Base-by-base conservation (phyloP, 768 basidiomycete genomes). In the Podaxis sp. region DNA sequence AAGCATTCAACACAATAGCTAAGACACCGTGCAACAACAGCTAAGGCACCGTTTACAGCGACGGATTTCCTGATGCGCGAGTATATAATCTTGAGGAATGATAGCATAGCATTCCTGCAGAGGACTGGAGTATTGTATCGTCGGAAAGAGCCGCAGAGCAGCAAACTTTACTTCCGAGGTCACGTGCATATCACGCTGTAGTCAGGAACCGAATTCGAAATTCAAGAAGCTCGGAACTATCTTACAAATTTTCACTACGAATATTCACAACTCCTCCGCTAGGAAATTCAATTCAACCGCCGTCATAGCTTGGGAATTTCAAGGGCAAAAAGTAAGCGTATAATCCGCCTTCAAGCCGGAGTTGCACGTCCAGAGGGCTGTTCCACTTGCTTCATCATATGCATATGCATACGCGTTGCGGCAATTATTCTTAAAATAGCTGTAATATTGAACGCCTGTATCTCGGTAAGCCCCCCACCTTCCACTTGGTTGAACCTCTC, bases 291-390 rank as follows among this genome's bases (percentile, higher is more conserved):
- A 16, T 13, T 28, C 13, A 13, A 32, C n/a, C 7, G 32, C 32
- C 32, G 32, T 32, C 32, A 32, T 32, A 32, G 32, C 32, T 32
- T 32, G 32, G 16, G n/a, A 27, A 10, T 37, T 36, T 48, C 18
- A 48, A 11, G 47, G 47, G 13, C 47, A 48, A 48, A 77, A 76
- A 5, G 71, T 77, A 48, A 77, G 38, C n/a, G 73, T 74, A 63
- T 75, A 79, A 62, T 76, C 70, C 3, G 78, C 72, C 11, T 64
- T 64, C 54, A 63, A 61, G 7, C 48, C 38, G 1, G 78, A 72
- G 46, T 68, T 62, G 67, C 83, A 83, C 0, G 73, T 78, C 73
- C 74, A 82, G 37, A 83, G 71, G 1, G 83, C 82, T 3, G 79
- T 68, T 16, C 68, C 66, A 74, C 46, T 77, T 47, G 68, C 64